Percentiles rank a stretch among this genome's conserved stretches.
These are phyloP conservation scores for Fusarium praegraminearum DNA, from an alignment of 2,329 filamentous ascomycete genomes.

Conservation along the genomic window DNA sequence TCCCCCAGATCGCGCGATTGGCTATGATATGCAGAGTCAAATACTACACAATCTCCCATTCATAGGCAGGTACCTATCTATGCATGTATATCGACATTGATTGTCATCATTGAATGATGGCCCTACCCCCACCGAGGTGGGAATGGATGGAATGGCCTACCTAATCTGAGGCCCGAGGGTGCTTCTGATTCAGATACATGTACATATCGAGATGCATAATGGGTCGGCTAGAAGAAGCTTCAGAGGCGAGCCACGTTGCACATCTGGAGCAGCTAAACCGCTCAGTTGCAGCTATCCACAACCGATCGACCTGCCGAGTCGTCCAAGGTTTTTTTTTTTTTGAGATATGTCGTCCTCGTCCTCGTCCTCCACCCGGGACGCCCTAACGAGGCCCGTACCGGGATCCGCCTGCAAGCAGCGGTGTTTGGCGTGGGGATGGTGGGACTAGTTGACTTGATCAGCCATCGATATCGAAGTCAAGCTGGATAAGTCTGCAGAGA, in stretches of 20 bases:
- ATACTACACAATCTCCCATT: not conserved
- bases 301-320: slow-evolving; percentile 30
- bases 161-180: slow-evolving; percentile 45
- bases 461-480: slow-evolving; percentile 18
- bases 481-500: slow-evolving; percentile 23
- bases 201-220: slow-evolving; percentile 46
- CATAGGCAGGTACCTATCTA: slow-evolving; percentile 3
- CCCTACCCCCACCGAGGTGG: slow-evolving; percentile 36
- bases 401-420: slow-evolving; percentile 36
- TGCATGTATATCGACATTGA: slow-evolving; percentile 35
- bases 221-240: slow-evolving; percentile 46
- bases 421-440: slow-evolving; percentile 38
- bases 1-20: not conserved
- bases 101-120: slow-evolving; percentile 26
- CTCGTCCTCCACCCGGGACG: slow-evolving; percentile 26
- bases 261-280: slow-evolving; percentile 48
- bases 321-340: slow-evolving; percentile 36
- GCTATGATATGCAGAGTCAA: not conserved
- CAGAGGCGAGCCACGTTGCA: slow-evolving; percentile 54
- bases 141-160: slow-evolving; percentile 16
- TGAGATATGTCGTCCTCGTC: slow-evolving; percentile 25
- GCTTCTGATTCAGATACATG: slow-evolving; percentile 26
- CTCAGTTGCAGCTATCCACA: slow-evolving; percentile 46
- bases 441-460: slow-evolving; percentile 25
- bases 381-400: slow-evolving; percentile 37